Evolutionary conservation across 2,329 filamentous ascomycete species (phyloP).

Genomic region (Rhynchosporium graminicola): DNA sequence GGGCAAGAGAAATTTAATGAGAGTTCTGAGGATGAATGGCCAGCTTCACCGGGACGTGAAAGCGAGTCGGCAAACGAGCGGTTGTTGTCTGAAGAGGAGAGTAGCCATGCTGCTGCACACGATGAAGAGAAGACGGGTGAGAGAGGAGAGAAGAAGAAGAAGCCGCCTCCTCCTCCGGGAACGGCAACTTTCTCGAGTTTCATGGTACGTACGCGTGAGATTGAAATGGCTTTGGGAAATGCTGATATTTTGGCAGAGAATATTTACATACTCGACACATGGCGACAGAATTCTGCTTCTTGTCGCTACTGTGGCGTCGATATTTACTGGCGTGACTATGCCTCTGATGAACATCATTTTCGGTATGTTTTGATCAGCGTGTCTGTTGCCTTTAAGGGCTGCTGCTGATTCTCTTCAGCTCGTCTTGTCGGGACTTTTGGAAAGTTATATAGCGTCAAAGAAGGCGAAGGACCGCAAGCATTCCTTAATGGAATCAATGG

Average conservation of each 20-base stretch:
- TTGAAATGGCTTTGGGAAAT: not conserved
- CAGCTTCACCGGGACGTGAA: slow-evolving; percentile 1
- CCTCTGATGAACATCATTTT: slow-evolving; percentile 63
- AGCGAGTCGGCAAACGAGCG: slow-evolving; percentile 13
- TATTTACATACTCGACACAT: slow-evolving; percentile 36
- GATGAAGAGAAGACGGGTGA: not conserved
- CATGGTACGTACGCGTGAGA: slow-evolving; percentile 21
- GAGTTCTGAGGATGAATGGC: not conserved
- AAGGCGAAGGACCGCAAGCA: slow-evolving; percentile 40
- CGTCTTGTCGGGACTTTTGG: slow-evolving; percentile 48
- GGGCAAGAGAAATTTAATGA: slow-evolving; percentile 1
- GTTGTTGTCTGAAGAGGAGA: slow-evolving; percentile 10
- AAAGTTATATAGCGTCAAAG: slow-evolving; percentile 43
- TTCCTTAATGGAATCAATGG: slow-evolving; percentile 48
- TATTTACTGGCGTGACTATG: slow-evolving; percentile 46
- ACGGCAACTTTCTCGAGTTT: slow-evolving; percentile 29
- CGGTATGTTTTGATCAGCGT: slow-evolving; percentile 42
- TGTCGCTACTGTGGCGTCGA: slow-evolving; percentile 28
- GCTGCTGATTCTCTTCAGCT: slow-evolving; percentile 20
- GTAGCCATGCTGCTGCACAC: not conserved
- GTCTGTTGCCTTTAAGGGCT: no score
- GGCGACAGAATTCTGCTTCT: slow-evolving; percentile 32
- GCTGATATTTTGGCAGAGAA: slow-evolving; percentile 27
- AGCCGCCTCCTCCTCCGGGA: not conserved
- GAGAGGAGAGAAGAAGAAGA: not conserved